Evolutionary conservation across 768 basidiomycete species (phyloP).

Genomic region (Lentinula sp.): DNA sequence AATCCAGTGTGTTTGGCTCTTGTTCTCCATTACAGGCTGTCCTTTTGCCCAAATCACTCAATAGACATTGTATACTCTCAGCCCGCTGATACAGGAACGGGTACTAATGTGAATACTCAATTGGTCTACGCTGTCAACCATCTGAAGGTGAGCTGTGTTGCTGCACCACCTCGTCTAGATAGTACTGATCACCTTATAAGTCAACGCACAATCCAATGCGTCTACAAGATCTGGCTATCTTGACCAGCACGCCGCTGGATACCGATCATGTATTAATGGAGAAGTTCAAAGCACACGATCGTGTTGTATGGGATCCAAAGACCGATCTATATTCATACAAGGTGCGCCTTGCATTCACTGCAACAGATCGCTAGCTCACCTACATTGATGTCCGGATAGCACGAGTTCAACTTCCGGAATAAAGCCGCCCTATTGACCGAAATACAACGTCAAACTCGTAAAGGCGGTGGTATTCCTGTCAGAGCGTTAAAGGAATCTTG

Average conservation of each 20-base stretch:
- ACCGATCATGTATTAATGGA: slow-evolving; percentile 66
- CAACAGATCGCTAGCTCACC: background rate
- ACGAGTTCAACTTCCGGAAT: slow-evolving; percentile 80
- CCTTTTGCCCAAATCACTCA: slow-evolving; percentile 3
- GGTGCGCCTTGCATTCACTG: slow-evolving; percentile 31
- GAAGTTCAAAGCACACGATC: slow-evolving; percentile 78
- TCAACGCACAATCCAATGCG: slow-evolving; percentile 76
- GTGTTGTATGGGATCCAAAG: slow-evolving; percentile 73
- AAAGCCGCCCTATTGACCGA: slow-evolving; percentile 81
- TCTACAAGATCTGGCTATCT: slow-evolving; percentile 80
- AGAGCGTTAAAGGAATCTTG: slow-evolving; percentile 85
- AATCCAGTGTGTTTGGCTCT: slow-evolving; percentile 42
- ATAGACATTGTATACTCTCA: slow-evolving; percentile 80
- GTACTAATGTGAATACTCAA: slow-evolving; percentile 80
- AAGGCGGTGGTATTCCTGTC: slow-evolving; percentile 81
- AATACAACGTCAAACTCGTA: slow-evolving; percentile 78
- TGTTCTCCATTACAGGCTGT: background rate
- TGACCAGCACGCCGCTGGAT: slow-evolving; percentile 72
- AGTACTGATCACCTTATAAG: slow-evolving; percentile 23
- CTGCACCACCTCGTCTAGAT: slow-evolving; percentile 6
- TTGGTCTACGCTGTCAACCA: slow-evolving; percentile 78
- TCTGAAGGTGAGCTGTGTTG: slow-evolving; percentile 53
- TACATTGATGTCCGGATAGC: slow-evolving; percentile 34
- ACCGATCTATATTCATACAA: slow-evolving; percentile 86
- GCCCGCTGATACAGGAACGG: slow-evolving; percentile 79